A percentile compares a stretch with the other conserved stretches of the same genome.
Conservation (phyloP, 345 rosid genomes). For the Linum usitatissimum region DNA sequence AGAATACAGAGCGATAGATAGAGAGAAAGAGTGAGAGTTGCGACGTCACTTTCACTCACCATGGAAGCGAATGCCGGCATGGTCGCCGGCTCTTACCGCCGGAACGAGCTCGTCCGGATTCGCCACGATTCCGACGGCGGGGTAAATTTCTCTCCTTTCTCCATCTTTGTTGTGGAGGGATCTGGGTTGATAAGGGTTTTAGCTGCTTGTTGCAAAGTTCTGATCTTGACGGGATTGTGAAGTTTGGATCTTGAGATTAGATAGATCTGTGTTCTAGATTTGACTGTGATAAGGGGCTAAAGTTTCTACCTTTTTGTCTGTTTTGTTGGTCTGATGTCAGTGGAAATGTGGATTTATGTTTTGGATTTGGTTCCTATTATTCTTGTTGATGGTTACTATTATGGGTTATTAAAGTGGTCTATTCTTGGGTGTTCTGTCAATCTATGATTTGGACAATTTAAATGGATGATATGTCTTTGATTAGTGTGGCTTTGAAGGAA, state of each 20-base stretch:
- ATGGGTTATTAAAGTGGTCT: neutral
- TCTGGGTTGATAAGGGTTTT: neutral
- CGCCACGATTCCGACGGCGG: conserved; percentile 93
- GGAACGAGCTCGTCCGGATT: conserved; percentile 95
- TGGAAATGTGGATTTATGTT: neutral
- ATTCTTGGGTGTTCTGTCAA: neutral
- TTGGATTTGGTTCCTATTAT: neutral
- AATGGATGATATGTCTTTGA: neutral
- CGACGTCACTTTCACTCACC: neutral
- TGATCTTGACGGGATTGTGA: neutral
- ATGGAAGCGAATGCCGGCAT: conserved; percentile 95
- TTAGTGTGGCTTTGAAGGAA: no score
- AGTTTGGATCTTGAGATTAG: neutral
- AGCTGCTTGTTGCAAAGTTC: neutral
- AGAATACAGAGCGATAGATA: neutral
- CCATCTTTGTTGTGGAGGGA: neutral
- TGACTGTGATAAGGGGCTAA: neutral
- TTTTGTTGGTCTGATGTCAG: neutral
- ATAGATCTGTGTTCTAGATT: neutral
- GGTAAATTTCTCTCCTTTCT: conserved; percentile 39
- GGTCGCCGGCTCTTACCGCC: conserved; percentile 98
- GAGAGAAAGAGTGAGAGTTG: neutral
- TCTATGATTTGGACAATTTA: neutral
- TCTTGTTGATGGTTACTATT: neutral
- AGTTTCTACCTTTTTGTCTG: neutral